Conservation (phyloP, 495 filamentous ascomycete species). For the Annulohypoxylon nitens region DNA sequence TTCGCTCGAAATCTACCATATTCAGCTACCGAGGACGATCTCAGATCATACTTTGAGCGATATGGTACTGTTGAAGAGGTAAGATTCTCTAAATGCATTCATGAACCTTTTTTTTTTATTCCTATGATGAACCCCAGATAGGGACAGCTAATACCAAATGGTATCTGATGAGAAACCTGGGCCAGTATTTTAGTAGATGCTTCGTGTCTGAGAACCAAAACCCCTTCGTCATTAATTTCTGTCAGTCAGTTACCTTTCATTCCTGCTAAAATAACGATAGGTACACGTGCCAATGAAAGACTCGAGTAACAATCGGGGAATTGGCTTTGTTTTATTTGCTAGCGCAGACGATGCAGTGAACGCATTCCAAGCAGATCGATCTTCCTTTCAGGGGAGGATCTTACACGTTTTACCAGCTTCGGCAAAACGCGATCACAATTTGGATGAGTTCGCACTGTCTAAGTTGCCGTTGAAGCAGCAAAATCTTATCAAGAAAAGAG, state of each 20-base stretch:
- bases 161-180: constrained; percentile 70
- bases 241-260: constrained; percentile 40
- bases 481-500: constrained; percentile 85
- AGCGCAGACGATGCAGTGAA: constrained; percentile 77
- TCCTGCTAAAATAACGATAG: constrained; percentile 51
- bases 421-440: constrained; percentile 80
- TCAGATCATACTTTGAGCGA: constrained; percentile 74
- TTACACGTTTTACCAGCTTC: constrained; percentile 87
- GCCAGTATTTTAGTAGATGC: constrained; percentile 76
- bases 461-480: constrained; percentile 96
- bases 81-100: constrained; percentile 54
- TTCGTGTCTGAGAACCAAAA: constrained; percentile 61
- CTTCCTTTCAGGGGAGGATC: constrained; percentile 90
- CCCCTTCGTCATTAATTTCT: constrained; percentile 47
- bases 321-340: constrained; percentile 84
- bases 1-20: constrained; percentile 94
- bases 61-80: constrained; percentile 90
- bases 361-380: constrained; percentile 81
- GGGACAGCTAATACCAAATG: constrained; percentile 92
- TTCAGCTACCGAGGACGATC: constrained; percentile 79
- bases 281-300: constrained; percentile 51
- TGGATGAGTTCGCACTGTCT: constrained; percentile 88
- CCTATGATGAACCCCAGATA: constrained; percentile 98
- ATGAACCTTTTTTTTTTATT: constrained; percentile 42
- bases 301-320: constrained; percentile 47